A percentile compares a stretch with the other conserved stretches of the same genome.
Evolutionary conservation across 208 protist species (phyloP).

Genomic region (Leishmania gerbilli): DNA sequence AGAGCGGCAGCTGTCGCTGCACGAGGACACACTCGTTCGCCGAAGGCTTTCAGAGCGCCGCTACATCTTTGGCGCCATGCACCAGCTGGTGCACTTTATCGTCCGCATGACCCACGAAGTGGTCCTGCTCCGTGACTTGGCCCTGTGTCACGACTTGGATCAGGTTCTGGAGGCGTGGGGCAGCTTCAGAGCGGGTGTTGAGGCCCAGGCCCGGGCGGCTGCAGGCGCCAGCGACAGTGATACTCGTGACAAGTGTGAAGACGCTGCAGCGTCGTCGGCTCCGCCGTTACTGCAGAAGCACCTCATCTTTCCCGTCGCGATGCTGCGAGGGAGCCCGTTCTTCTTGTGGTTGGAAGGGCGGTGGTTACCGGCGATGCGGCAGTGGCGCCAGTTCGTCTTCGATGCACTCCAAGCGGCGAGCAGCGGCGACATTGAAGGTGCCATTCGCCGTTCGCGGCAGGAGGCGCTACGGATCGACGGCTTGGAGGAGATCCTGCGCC

Average conservation of each 20-base stretch:
- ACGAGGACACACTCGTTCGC: slow-evolving; percentile 46
- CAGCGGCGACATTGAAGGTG: slow-evolving; percentile 35
- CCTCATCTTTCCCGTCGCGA: slow-evolving; percentile 4
- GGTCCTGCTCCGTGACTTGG: slow-evolving; percentile 47
- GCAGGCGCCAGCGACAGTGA: background rate
- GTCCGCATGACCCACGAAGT: slow-evolving; percentile 42
- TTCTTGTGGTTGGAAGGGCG: slow-evolving; percentile 63
- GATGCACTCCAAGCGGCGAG: slow-evolving; percentile 34
- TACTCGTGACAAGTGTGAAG: background rate
- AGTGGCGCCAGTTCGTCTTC: slow-evolving; percentile 53
- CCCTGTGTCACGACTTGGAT: slow-evolving; percentile 34
- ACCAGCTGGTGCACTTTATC: slow-evolving; percentile 41
- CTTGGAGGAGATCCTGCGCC: slow-evolving; percentile 69
- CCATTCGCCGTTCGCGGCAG: slow-evolving; percentile 41
- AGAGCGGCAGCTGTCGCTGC: slow-evolving; percentile 55
- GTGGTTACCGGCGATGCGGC: slow-evolving; percentile 73
- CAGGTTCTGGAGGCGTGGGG: slow-evolving; percentile 42
- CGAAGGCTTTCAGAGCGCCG: slow-evolving; percentile 38
- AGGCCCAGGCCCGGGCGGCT: background rate
- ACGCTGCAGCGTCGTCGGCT: background rate
- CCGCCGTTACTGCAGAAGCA: background rate
- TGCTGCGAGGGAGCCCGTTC: slow-evolving; percentile 45
- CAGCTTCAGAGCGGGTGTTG: slow-evolving; percentile 27
- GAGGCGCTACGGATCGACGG: slow-evolving; percentile 40
- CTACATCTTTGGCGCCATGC: slow-evolving; percentile 38